phyloP scores from a whole-genome alignment of 176 grass and related monocot genomes.

The Raddia distichophylla region DNA sequence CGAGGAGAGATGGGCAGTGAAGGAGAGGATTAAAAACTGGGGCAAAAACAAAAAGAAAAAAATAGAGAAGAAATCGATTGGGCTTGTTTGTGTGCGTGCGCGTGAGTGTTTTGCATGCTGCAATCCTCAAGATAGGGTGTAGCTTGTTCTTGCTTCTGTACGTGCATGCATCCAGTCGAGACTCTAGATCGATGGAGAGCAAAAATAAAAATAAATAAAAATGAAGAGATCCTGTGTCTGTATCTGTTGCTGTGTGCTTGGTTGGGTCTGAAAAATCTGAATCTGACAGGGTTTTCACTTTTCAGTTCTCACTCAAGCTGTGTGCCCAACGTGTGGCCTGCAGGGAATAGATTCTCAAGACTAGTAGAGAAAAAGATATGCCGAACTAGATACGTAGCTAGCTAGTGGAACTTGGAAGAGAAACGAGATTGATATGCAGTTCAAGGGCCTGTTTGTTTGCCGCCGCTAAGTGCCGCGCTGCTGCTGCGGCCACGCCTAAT shows the following conservation, averaged over 20 bases:
- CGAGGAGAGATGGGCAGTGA: background rate
- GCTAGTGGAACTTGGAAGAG: constrained; percentile 27
- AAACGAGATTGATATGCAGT: background rate
- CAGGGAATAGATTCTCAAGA: constrained; percentile 7
- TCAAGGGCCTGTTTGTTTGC: too few relatives aligned
- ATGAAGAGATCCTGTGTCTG: background rate
- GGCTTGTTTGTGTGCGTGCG: background rate
- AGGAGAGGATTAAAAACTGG: background rate
- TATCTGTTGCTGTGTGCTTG: background rate
- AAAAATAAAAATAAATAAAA: background rate
- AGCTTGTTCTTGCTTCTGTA: constrained; percentile 12
- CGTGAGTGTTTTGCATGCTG: background rate
- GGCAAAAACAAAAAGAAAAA: too few relatives aligned
- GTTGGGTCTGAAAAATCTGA: constrained; percentile 44
- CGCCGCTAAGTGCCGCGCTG: too few relatives aligned
- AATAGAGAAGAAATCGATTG: background rate
- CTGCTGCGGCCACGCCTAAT: too few relatives aligned
- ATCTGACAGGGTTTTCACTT: background rate
- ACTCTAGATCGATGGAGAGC: background rate
- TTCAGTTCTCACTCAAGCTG: background rate
- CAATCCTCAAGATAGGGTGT: constrained; percentile 11
- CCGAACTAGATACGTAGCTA: constrained; percentile 25
- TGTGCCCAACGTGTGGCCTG: constrained; percentile 4
- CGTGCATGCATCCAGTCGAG: constrained; percentile 20
- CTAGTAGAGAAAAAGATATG: constrained; percentile 8